Percentiles rank a stretch among this genome's conserved stretches.
These are phyloP conservation scores for Claviceps digitariae DNA, from an alignment of 2,329 filamentous ascomycete species.

Conservation along the genomic window DNA sequence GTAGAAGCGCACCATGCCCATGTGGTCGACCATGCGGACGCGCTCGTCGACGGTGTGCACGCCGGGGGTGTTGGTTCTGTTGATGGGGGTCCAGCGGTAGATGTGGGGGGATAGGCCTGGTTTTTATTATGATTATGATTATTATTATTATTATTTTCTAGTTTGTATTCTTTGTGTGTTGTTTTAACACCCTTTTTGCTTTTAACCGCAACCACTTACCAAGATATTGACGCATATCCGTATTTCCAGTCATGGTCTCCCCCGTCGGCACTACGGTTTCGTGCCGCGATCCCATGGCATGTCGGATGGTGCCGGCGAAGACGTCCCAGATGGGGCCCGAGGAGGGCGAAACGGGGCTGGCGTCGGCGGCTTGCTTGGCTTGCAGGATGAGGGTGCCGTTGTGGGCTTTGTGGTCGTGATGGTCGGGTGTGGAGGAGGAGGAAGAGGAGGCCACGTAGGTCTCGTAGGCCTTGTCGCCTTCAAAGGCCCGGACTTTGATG, in stretches of 20 bases:
- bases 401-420: slow-evolving; percentile 10
- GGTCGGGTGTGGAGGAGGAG: not conserved
- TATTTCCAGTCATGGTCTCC: slow-evolving; percentile 29
- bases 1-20: slow-evolving; percentile 29
- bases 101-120: slow-evolving; percentile 20
- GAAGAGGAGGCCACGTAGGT: slow-evolving; percentile 5
- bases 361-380: slow-evolving; percentile 25
- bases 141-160: no score
- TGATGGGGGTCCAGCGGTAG: slow-evolving; percentile 30
- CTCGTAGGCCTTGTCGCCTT: slow-evolving; percentile 24
- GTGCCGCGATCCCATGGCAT: slow-evolving; percentile 30
- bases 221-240: slow-evolving; percentile 28
- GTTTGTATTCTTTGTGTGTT: no score
- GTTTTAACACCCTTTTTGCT: no score
- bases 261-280: slow-evolving; percentile 39
- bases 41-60: slow-evolving; percentile 31
- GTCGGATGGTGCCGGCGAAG: slow-evolving; percentile 36
- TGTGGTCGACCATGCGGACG: slow-evolving; percentile 24
- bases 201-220: slow-evolving; percentile 13
- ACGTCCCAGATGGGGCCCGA: slow-evolving; percentile 29
- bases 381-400: slow-evolving; percentile 28
- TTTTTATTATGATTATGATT: no score
- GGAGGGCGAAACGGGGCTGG: slow-evolving; percentile 45
- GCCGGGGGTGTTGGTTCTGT: slow-evolving; percentile 12
- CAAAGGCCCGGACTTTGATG: slow-evolving; percentile 40